A percentile compares a stretch with the other conserved stretches of the same genome.
phyloP scores from a whole-genome alignment of 2,329 filamentous ascomycete genomes.

The Dendrostoma leiphaemia region DNA sequence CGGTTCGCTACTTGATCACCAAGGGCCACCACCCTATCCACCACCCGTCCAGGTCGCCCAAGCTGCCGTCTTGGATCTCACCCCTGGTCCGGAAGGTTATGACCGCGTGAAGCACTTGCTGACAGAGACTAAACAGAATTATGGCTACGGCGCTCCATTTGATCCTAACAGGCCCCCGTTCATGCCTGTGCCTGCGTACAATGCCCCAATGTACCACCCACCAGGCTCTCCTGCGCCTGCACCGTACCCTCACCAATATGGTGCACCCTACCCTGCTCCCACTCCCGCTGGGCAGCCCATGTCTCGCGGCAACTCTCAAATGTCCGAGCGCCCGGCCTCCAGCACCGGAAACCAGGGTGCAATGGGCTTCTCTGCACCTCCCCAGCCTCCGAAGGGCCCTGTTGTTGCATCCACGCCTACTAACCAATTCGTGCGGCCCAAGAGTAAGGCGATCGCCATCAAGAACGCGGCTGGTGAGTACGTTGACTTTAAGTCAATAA shows the following conservation, averaged over 20 bases:
- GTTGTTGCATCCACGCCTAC: constrained; percentile 44
- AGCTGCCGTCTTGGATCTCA: constrained; percentile 47
- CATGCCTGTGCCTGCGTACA: constrained; percentile 13
- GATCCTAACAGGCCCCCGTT: constrained; percentile 43
- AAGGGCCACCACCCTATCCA: constrained; percentile 25
- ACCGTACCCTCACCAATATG: constrained; percentile 48
- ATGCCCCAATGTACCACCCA: constrained; percentile 27
- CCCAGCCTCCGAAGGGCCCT: constrained; percentile 55
- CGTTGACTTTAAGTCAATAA: constrained; percentile 64
- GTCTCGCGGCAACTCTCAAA: constrained; percentile 81
- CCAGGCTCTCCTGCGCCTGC: constrained; percentile 46
- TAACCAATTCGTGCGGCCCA: constrained; percentile 48
- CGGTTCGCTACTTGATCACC: constrained; percentile 10
- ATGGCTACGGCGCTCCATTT: constrained; percentile 45
- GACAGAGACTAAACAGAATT: constrained; percentile 67
- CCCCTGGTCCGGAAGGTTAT: constrained; percentile 65
- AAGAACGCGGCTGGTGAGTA: constrained; percentile 79
- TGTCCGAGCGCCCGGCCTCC: constrained; percentile 63
- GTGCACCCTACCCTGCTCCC: constrained; percentile 34
- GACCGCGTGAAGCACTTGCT: constrained; percentile 75
- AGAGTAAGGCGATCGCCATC: constrained; percentile 77
- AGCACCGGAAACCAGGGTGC: constrained; percentile 66
- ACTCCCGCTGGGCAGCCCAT: constrained; percentile 61
- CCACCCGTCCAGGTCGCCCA: constrained; percentile 22
- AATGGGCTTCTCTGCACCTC: constrained; percentile 57